Evolutionary conservation across 805 yeast species (phyloP), one percentile per base, ranked within the genome.

Genomic region (Schizosaccharomyces cryophilus): DNA sequence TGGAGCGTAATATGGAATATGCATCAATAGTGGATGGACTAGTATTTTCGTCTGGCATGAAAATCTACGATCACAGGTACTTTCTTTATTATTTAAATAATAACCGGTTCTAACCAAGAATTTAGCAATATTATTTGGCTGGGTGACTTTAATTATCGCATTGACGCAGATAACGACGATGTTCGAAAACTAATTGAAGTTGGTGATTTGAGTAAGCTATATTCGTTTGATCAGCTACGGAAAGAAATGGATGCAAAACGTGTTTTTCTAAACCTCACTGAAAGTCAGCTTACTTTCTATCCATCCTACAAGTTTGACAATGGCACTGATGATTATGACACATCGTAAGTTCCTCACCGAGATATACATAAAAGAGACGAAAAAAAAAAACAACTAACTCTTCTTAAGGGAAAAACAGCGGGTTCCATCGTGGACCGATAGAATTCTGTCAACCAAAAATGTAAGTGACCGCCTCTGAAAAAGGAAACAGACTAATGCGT

Each of bases 221-320:
- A 42, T 15, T 59, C 51, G 11, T 35, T 17, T 15, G 65, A 63
- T 47, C 64, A 63, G 42, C 63, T 63, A 17, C 31, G 21, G 21
- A 40, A 13, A 30, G 42, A 63, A 15, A 47, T 42, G 61, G 35
- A 24, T 17, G 47, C n/a, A 26, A 47, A 54, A 17, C 35, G 47
- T 17, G 61, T 64, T 4, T 55, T 63, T 24, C 42, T 30, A 9
- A 35, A 35, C 21, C 54, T 63, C 15, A 19, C 24, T 19, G 65
- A 63, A 42, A 42, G 64, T 9, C 60, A 38, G 19, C 55, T 63
- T 5, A 61, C 60, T 13, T 63, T 63, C 38, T 63, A 63, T 15
- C 64, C 65, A 3, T 63, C 65, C 19, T 63, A 62, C 48, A 63
- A 63, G 42, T 63, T 62, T 54, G 58, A 61, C 9, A 6, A 30